phyloP scores from a whole-genome alignment of 2,329 filamentous ascomycete genomes.

The Colletotrichum costaricense region DNA sequence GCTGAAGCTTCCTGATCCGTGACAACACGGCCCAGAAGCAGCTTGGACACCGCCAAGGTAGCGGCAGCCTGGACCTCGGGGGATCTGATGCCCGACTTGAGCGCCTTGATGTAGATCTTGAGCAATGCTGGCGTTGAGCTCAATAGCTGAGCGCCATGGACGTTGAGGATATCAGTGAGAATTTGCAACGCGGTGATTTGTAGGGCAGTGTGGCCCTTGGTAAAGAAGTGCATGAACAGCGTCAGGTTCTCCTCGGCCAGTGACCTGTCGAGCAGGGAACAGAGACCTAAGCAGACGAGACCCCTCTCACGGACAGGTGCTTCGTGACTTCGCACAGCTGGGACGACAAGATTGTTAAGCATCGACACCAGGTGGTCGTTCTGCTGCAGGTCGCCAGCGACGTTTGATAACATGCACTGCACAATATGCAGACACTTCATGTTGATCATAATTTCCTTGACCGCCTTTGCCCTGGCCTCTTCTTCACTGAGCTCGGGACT shows the following conservation, averaged over 20 bases:
- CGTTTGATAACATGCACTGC: slow-evolving; percentile 96
- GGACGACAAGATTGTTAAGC: slow-evolving; percentile 96
- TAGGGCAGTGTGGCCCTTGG: slow-evolving; percentile 88
- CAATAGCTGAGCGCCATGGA: slow-evolving; percentile 84
- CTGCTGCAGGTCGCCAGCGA: slow-evolving; percentile 86
- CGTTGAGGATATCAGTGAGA: slow-evolving; percentile 90
- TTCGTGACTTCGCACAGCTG: slow-evolving; percentile 92
- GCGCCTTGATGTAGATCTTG: slow-evolving; percentile 86
- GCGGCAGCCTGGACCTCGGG: slow-evolving; percentile 84
- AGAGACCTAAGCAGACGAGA: slow-evolving; percentile 88
- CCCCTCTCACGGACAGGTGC: slow-evolving; percentile 92
- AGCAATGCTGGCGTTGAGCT: slow-evolving; percentile 75
- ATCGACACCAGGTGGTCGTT: slow-evolving; percentile 96
- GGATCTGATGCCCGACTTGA: slow-evolving; percentile 77
- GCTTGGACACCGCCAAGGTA: slow-evolving; percentile 84
- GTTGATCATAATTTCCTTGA: slow-evolving; percentile 94
- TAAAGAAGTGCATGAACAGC: slow-evolving; percentile 96
- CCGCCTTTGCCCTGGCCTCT: slow-evolving; percentile 77
- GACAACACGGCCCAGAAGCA: slow-evolving; percentile 84
- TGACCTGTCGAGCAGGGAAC: slow-evolving; percentile 89
- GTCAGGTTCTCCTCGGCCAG: slow-evolving; percentile 92
- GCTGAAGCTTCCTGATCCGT: slow-evolving; percentile 74
- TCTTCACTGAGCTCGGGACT: slow-evolving; percentile 67
- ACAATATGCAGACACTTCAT: slow-evolving; percentile 98
- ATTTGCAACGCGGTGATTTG: slow-evolving; percentile 93